Base-by-base conservation (phyloP, 768 basidiomycete species). In the Xerocomus potaroensis region DNA sequence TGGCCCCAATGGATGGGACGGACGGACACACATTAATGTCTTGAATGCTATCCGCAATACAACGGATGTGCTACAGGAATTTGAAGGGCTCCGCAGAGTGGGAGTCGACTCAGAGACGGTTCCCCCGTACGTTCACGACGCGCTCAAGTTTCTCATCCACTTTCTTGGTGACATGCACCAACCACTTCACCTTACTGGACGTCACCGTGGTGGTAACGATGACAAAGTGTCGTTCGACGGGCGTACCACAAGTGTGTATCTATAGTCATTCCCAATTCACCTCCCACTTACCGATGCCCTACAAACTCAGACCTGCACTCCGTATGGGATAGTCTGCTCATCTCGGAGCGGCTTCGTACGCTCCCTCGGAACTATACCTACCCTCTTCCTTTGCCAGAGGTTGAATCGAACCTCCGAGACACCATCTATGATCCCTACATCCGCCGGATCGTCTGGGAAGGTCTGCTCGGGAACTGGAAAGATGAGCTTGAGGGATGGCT, bases 91-190 rank as follows among this genome's bases (percentile, higher is more conserved):
- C 24, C 47, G 51, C 29, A 53, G 26, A 15, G 51, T 34, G 2
- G 53, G 46, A 4, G 19, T 33, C 31, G 19, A 29, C 3, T 11
- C 36, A n/a, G 47, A 48, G 9, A 37, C 58, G 2, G 66, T 69
- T 14, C 58, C 58, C 0, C 64, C 51, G 5, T 66, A 62, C 10
- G 82, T 82, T 2, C 81, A 84, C 58, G 87, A 91, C 56, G 89
- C 95, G 2, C 72, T 97, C 57, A 87, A 89, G 64, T 99, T 96
- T 72, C 71, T 99, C 26, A 78, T 94, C 24, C 96, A 99, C 65
- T 97, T 91, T 57, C 45, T 96, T 10, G 93, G 95, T 0, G 95
- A 97, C 63, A 73, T 95, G 75, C 95, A 96, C 58, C 83, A 87
- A 77, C 95, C 95, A 5, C 70, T 99, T 44, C 95, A 99, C 64